Conservation (phyloP, 352 stramenopile genomes). For the Hyaloperonospora arabidopsidis region DNA sequence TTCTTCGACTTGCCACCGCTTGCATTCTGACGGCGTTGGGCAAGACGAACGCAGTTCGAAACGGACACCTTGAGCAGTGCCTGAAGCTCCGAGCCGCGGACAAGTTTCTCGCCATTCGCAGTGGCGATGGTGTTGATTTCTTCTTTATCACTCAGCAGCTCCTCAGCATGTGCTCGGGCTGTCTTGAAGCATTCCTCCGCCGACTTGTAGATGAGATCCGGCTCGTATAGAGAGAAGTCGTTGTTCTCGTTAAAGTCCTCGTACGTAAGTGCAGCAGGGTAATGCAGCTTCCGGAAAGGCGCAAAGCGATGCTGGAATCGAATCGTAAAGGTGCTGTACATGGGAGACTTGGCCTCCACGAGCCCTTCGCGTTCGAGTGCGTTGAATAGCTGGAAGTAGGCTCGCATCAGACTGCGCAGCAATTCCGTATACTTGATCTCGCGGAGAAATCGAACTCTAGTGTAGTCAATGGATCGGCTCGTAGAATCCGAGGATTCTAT, state of each 20-base stretch:
- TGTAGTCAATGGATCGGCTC: conserved; percentile 29
- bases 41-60: conserved; percentile 53
- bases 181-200: conserved; percentile 80
- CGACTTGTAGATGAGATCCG: conserved; percentile 77
- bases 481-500: conserved; percentile 2
- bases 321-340: conserved; percentile 56
- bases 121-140: conserved; percentile 18
- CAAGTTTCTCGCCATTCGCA: conserved; percentile 10
- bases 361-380: conserved; percentile 64
- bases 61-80: conserved; percentile 53
- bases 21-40: conserved; percentile 38
- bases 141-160: conserved; percentile 36
- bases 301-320: conserved; percentile 77
- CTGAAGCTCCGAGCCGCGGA: conserved; percentile 44
- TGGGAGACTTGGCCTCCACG: conserved; percentile 35
- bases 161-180: conserved; percentile 44
- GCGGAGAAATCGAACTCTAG: conserved; percentile 54
- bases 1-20: conserved; percentile 28
- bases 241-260: conserved; percentile 73
- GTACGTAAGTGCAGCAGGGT: conserved; percentile 54
- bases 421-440: conserved; percentile 79
- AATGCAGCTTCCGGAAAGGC: conserved; percentile 66
- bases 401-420: conserved; percentile 62
- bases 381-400: conserved; percentile 73
- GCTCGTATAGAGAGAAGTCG: conserved; percentile 66